These are phyloP conservation scores for Escallonia herrerae DNA, from an alignment of 129 eudicot species.

Conservation along the genomic window DNA sequence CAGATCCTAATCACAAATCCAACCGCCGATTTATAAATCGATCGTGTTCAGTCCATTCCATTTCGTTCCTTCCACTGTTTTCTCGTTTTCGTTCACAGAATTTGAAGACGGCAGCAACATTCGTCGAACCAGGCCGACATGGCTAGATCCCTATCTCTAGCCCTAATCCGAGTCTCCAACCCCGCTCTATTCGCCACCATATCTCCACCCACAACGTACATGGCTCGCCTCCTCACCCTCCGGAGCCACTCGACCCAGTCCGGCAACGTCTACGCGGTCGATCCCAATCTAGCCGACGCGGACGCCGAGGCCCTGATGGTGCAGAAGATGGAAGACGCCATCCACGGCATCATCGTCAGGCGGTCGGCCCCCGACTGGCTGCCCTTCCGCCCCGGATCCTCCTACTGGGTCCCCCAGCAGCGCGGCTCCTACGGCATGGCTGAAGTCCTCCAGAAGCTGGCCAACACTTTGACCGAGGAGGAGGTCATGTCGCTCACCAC, in stretches of 20 bases:
- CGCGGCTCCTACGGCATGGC: slow-evolving; percentile 28
- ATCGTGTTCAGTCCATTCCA: too few relatives aligned
- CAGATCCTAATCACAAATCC: too few relatives aligned
- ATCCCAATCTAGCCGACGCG: background rate
- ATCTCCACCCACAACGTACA: background rate
- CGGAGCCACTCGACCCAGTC: slow-evolving; percentile 19
- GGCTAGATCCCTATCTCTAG: slow-evolving; percentile 11
- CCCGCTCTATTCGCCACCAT: background rate
- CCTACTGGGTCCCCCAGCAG: slow-evolving; percentile 63
- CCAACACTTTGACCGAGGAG: slow-evolving; percentile 16
- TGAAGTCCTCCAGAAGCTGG: slow-evolving; percentile 19
- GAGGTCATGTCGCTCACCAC: slow-evolving; percentile 24
- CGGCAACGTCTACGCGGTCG: background rate
- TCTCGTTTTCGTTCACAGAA: too few relatives aligned
- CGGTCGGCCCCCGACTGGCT: slow-evolving; percentile 56
- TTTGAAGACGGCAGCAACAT: too few relatives aligned
- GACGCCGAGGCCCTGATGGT: slow-evolving; percentile 29
- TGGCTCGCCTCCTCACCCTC: background rate
- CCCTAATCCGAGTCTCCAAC: slow-evolving; percentile 15
- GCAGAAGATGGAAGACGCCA: slow-evolving; percentile 44
- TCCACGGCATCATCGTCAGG: slow-evolving; percentile 35
- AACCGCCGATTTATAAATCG: too few relatives aligned
- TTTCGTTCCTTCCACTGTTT: too few relatives aligned
- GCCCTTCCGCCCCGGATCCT: slow-evolving; percentile 40
- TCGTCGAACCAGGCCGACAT: background rate